phyloP scores from a whole-genome alignment of 257 asterid species.

The Solanum gracilifrons region DNA sequence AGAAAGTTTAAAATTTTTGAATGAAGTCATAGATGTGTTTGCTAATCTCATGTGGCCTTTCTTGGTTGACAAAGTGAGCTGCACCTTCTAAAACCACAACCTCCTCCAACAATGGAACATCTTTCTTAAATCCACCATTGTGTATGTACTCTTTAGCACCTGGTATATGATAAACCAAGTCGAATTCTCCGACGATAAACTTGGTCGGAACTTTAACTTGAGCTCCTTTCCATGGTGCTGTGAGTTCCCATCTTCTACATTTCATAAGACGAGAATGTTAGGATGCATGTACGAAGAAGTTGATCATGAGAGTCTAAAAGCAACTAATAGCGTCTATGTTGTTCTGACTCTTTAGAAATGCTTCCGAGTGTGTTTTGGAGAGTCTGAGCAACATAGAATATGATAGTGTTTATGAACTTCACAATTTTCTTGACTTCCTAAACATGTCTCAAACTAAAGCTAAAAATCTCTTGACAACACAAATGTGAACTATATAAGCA shows the following conservation, averaged over 20 bases:
- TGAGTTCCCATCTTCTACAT: constrained; percentile 13
- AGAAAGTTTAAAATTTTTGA: not conserved
- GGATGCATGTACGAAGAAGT: not conserved
- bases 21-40: constrained; percentile 3
- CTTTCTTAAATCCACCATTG: constrained; percentile 6
- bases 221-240: constrained; percentile 15
- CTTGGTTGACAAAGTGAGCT: constrained; percentile 7
- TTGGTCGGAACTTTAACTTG: constrained; percentile 14
- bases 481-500: not conserved
- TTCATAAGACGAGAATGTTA: not conserved
- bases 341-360: not conserved
- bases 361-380: not conserved
- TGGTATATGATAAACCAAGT: constrained; percentile 6
- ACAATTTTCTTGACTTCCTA: not conserved
- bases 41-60: not conserved
- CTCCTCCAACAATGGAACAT: constrained; percentile 10
- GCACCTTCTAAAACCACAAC: constrained; percentile 4
- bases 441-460: not conserved
- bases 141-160: constrained; percentile 11
- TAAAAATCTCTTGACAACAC: not conserved
- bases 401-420: not conserved
- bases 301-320: not conserved
- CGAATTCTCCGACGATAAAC: constrained; percentile 5
- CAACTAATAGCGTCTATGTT: not conserved
- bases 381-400: not conserved